Percentiles rank a stretch among this genome's conserved stretches.
phyloP scores from a whole-genome alignment of 306 rosid species.

The Prunus mongolica region DNA sequence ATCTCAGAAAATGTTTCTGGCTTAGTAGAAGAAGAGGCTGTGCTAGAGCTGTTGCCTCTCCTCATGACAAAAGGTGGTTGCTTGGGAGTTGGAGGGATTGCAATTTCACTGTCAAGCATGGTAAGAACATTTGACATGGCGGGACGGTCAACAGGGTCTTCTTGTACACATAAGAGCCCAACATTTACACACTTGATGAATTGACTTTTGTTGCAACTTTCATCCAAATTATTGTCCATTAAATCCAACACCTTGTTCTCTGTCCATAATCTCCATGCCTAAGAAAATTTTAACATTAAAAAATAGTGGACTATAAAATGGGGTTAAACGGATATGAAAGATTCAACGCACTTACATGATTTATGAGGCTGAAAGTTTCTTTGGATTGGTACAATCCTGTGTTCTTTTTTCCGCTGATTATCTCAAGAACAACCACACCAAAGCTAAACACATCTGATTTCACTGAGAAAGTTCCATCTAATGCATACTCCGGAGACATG shows the following conservation, averaged over 20 bases:
- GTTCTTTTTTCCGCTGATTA: conserved; percentile 49
- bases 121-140: conserved; percentile 34
- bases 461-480: conserved; percentile 42
- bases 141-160: conserved; percentile 49
- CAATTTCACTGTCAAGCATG: conserved; percentile 41
- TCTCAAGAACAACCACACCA: conserved; percentile 52
- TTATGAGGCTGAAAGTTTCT: conserved; percentile 37
- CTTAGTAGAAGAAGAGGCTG: neutral
- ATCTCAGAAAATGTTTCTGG: conserved; percentile 17
- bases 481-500: conserved; percentile 49
- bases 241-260: conserved; percentile 39
- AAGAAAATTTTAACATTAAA: neutral
- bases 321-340: neutral
- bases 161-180: conserved; percentile 49
- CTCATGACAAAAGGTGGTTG: conserved; percentile 36
- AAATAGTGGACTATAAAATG: fast-evolving
- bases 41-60: conserved; percentile 3
- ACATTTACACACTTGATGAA: conserved; percentile 34
- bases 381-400: conserved; percentile 34
- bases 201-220: conserved; percentile 22
- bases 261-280: conserved; percentile 57
- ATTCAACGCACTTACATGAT: conserved; percentile 36
- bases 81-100: conserved; percentile 31
- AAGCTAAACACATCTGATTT: conserved; percentile 58
- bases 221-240: conserved; percentile 31